Evolutionary conservation across 768 basidiomycete genomes (phyloP), one percentile per base, ranked within the genome.

Genomic region (Clavaria fumosa): DNA sequence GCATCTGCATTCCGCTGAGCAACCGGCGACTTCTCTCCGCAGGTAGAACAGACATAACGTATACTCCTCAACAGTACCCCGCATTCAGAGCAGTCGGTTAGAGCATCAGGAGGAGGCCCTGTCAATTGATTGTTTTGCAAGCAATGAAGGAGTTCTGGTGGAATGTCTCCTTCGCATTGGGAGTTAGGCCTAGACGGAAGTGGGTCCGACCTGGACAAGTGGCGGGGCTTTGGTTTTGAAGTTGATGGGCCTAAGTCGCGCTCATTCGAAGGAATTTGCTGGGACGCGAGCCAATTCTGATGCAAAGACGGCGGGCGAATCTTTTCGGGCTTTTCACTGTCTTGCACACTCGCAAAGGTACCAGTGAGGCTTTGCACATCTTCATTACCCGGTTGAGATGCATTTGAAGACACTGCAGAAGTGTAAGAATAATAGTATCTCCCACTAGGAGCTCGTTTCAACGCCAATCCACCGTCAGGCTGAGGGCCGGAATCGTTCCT

Each of bases 21-120:
- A 4, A 53, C 49, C 4, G 79, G 70, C 33, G 66, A 57, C 53
- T 77, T 84, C 56, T 84, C 81, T 6, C 86, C 88, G 48, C 90
- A 93, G 17, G 76, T 79, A 3, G 78, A 68, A 50, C 91, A 96
- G 10, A 91, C 78, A 53, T 96, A 95, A 32, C 85, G 76, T 53
- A 93, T 74, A n/a, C 72, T 68, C 36, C 86, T 79, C 14, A 96
- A 61, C 4, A 75, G 49, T 0, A 65, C 54, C 10, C 79, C 80
- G 47, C 91, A 96, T 32, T 72, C 71, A 1, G 86, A 89, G 55
- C 91, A 96, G 34, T 74, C 70, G 1, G 88, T 86, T 12, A 83
- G 68, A 32, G 67, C 64, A 18, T 71, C 69, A 4, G 68, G 62
- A 6, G 78, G 70, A 15, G 78, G 69, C 1, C 59, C 60, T 15